Conservation (phyloP, 371 early-diverging fungal species). For the Zychaea mexicana region DNA sequence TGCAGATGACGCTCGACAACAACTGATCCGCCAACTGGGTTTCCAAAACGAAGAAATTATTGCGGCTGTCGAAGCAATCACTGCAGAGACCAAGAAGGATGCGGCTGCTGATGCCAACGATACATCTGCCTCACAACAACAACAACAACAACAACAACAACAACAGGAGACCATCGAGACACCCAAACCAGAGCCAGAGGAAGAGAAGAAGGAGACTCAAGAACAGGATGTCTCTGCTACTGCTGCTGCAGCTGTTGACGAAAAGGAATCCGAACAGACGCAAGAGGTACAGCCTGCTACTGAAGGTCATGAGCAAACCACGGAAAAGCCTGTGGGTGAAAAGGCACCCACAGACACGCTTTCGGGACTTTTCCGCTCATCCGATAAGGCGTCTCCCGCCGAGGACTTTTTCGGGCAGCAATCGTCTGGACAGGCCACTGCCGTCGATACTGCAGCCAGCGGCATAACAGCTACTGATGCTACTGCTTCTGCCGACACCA, state of each 20-base stretch:
- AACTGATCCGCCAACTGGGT: constrained; percentile 84
- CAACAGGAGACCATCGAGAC: constrained; percentile 2
- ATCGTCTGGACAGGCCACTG: constrained; percentile 10
- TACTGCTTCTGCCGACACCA: constrained; percentile 22
- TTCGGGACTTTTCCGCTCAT: constrained; percentile 36
- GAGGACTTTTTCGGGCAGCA: constrained; percentile 33
- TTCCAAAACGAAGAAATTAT: constrained; percentile 73
- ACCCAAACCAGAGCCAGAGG: too few relatives aligned
- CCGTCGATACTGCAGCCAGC: constrained; percentile 11
- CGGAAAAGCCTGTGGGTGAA: constrained; percentile 15
- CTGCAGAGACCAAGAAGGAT: constrained; percentile 26
- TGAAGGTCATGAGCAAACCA: background rate
- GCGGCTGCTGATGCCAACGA: constrained; percentile 15
- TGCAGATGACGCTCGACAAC: constrained; percentile 78
- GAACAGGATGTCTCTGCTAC: too few relatives aligned
- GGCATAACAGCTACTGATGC: constrained; percentile 14
- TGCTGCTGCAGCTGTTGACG: too few relatives aligned
- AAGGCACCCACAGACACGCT: constrained; percentile 13
- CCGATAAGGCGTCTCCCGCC: constrained; percentile 16
- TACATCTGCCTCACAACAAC: constrained; percentile 11
- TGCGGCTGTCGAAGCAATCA: constrained; percentile 48
- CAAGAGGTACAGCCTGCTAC: constrained; percentile 14
- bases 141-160: background rate
- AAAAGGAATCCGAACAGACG: constrained; percentile 11
- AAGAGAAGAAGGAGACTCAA: too few relatives aligned